These are phyloP conservation scores for Spiromastix sp. DNA, from an alignment of 2,329 filamentous ascomycete genomes.

Conservation along the genomic window DNA sequence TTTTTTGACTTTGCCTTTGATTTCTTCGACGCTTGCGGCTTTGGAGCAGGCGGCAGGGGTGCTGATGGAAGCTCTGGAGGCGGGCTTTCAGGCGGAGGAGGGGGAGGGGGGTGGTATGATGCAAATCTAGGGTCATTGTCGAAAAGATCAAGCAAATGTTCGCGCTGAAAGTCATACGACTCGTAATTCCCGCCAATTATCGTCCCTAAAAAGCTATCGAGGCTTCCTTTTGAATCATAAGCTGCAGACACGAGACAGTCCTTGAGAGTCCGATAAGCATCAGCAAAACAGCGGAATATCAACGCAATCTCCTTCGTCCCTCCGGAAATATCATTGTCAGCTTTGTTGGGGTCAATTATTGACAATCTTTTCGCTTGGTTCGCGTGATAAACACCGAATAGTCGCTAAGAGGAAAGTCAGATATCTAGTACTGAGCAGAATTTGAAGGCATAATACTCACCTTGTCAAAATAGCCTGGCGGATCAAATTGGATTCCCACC, in stretches of 20 bases:
- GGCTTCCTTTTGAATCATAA: constrained; percentile 12
- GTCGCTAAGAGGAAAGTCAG: constrained; percentile 11
- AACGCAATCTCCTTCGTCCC: constrained; percentile 61
- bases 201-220: constrained; percentile 54
- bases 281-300: constrained; percentile 60
- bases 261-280: constrained; percentile 50
- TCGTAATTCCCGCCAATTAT: constrained; percentile 72
- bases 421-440: constrained; percentile 4
- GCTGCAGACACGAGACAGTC: constrained; percentile 41
- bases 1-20: constrained; percentile 5
- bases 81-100: constrained; percentile 12
- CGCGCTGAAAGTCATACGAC: constrained; percentile 59
- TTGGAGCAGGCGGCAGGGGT: constrained; percentile 15
- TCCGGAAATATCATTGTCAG: constrained; percentile 78
- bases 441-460: constrained; percentile 34
- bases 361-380: constrained; percentile 59
- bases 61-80: constrained; percentile 9
- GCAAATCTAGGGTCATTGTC: constrained; percentile 29
- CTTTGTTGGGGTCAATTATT: constrained; percentile 85
- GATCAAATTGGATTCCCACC: constrained; percentile 65
- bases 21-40: constrained; percentile 10
- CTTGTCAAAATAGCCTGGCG: constrained; percentile 68
- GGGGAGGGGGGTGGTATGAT: constrained; percentile 19
- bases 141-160: constrained; percentile 48
- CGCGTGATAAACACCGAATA: constrained; percentile 38